Conservation (phyloP, 805 yeast species). For the Wickerhamomyces hampshirensis region DNA sequence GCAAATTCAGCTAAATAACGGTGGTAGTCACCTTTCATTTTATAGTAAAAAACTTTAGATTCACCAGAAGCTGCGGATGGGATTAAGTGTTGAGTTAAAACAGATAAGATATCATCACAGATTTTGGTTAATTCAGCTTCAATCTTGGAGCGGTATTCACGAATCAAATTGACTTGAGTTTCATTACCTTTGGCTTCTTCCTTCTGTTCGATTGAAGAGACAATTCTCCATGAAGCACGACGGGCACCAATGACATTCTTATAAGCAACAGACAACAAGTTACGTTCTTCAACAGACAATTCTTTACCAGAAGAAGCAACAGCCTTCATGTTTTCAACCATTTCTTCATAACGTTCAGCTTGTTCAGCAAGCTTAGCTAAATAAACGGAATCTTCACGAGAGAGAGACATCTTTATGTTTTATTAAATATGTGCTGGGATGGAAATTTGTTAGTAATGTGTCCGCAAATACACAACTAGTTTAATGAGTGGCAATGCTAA, state of each 20-base stretch:
- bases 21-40: constrained; percentile 99
- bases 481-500: too few relatives aligned
- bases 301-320: constrained; percentile 97
- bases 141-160: constrained; percentile 91
- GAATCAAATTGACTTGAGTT: constrained; percentile 81
- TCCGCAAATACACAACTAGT: too few relatives aligned
- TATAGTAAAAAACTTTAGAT: constrained; percentile 95
- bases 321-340: constrained; percentile 97
- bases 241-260: constrained; percentile 98
- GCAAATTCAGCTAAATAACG: constrained; percentile 98
- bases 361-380: constrained; percentile 98
- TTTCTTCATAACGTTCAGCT: constrained; percentile 99
- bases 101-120: constrained; percentile 89
- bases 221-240: constrained; percentile 99
- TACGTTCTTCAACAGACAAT: constrained; percentile 95
- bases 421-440: too few relatives aligned
- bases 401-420: constrained; percentile 51
- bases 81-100: constrained; percentile 83
- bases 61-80: constrained; percentile 96
- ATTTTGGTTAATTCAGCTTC: constrained; percentile 89
- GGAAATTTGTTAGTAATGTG: too few relatives aligned
- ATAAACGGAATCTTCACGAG: constrained; percentile 97
- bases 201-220: constrained; percentile 95
- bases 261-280: constrained; percentile 94
- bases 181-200: constrained; percentile 96